Conservation (phyloP, 1,284 basidiomycete species). For the Grifola frondosa region DNA sequence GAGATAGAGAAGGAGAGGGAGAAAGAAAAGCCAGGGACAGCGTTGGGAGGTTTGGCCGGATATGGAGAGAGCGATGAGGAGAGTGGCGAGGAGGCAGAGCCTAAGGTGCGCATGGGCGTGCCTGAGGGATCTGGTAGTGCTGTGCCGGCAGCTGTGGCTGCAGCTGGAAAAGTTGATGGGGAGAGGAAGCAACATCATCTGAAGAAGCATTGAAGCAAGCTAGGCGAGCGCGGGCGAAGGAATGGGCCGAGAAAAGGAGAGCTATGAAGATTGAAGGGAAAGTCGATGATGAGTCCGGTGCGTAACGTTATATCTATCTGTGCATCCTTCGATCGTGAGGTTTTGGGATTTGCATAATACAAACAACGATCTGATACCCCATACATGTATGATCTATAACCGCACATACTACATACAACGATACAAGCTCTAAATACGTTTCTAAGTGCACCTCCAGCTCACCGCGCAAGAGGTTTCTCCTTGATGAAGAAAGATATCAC, state of each 20-base stretch:
- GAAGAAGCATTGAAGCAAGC: constrained; percentile 45
- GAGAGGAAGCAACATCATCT: not conserved
- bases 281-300: no score
- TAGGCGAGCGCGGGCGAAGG: constrained; percentile 50
- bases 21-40: not conserved
- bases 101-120: not conserved
- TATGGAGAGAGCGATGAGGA: constrained; percentile 59
- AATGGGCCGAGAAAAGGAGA: constrained; percentile 53
- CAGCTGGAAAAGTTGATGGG: not conserved
- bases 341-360: no score
- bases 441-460: no score
- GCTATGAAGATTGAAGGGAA: no score
- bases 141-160: not conserved
- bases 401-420: no score
- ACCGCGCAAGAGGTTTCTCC: constrained; percentile 43
- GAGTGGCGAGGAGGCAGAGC: constrained; percentile 15
- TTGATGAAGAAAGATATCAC: constrained; percentile 50
- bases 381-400: no score
- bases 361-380: no score
- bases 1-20: constrained; percentile 31
- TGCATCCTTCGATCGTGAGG: no score
- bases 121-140: not conserved
- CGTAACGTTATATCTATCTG: no score
- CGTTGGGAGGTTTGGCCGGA: constrained; percentile 50
- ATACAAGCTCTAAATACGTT: no score